Conservation (phyloP, 2,329 filamentous ascomycete genomes). For the Fonsecaea erecta region DNA sequence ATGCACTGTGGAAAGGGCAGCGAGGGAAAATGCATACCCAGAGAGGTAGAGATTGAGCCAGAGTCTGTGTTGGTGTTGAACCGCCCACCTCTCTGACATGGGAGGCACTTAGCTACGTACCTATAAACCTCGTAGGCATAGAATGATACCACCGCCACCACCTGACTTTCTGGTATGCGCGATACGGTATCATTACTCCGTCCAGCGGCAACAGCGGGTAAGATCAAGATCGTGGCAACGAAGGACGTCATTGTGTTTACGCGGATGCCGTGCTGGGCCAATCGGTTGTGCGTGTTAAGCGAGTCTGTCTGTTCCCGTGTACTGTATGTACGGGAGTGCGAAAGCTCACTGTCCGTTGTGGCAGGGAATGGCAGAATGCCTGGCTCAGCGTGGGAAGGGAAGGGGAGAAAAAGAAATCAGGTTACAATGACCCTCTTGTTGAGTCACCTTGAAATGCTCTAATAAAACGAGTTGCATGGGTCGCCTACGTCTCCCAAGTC, state of each 20-base stretch:
- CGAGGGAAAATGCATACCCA: no score
- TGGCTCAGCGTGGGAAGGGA: neutral
- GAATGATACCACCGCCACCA: no score
- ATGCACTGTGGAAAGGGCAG: no score
- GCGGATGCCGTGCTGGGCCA: constrained; percentile 7
- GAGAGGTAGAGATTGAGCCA: neutral
- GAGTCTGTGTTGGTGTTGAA: neutral
- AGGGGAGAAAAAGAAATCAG: neutral
- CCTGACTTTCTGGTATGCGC: neutral
- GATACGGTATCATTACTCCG: neutral
- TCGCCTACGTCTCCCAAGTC: neutral
- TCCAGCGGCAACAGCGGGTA: neutral
- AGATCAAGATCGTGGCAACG: neutral
- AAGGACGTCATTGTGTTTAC: constrained; percentile 25
- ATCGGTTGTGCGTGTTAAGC: constrained; percentile 19
- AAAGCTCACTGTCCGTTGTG: neutral
- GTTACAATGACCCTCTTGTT: neutral
- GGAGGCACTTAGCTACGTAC: no score
- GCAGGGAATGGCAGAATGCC: neutral
- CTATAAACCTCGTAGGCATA: neutral
- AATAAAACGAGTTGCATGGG: neutral
- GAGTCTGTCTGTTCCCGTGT: constrained; percentile 3
- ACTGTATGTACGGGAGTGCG: no score
- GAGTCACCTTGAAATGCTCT: neutral
- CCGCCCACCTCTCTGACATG: no score